phyloP scores from a whole-genome alignment of 1,139 yeast genomes.

The Kurtzmaniella quercitrusa region DNA sequence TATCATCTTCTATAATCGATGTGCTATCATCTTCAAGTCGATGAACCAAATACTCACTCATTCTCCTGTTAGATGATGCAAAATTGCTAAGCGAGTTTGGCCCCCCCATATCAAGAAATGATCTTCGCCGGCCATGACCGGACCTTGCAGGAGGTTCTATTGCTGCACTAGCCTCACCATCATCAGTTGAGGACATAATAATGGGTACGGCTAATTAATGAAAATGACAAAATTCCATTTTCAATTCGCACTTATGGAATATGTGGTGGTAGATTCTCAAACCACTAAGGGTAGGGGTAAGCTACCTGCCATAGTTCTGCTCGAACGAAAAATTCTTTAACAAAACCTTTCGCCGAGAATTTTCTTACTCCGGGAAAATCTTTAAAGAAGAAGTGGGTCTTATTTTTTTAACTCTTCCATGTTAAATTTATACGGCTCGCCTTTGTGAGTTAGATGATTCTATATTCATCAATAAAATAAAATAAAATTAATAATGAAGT shows the following conservation, averaged over 20 bases:
- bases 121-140: conserved; percentile 23
- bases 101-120: conserved; percentile 38
- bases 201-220: not conserved
- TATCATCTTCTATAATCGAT: not conserved
- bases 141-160: not conserved
- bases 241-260: too few relatives aligned
- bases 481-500: not conserved
- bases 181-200: not conserved
- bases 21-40: conserved; percentile 15
- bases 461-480: not conserved
- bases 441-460: not conserved
- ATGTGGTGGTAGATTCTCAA: too few relatives aligned
- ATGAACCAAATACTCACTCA: conserved; percentile 52
- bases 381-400: too few relatives aligned
- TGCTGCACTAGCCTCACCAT: not conserved
- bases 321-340: too few relatives aligned
- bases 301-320: too few relatives aligned
- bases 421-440: not conserved
- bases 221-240: too few relatives aligned
- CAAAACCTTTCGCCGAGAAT: too few relatives aligned
- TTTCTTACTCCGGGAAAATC: too few relatives aligned
- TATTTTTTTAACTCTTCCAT: too few relatives aligned
- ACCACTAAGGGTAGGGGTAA: too few relatives aligned
- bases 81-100: conserved; percentile 70
- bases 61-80: conserved; percentile 74